Evolutionary conservation across 2,329 filamentous ascomycete genomes (phyloP).

Genomic region (Hypomyces perniciosus): DNA sequence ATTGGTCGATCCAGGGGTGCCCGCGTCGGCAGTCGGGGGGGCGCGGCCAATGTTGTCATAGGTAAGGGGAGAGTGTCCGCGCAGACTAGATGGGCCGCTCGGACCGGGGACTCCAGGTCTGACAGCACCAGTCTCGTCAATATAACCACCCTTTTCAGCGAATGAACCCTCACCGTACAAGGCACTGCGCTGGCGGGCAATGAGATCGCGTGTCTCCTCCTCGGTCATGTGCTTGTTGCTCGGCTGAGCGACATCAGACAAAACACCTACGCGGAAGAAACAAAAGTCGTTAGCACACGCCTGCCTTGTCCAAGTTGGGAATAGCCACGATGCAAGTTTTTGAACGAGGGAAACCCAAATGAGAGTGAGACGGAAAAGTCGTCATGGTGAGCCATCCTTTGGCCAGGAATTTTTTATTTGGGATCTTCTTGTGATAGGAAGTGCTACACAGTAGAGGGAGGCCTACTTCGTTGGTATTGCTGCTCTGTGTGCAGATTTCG

Average conservation of each 20-base stretch:
- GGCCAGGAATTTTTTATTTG: constrained; percentile 31
- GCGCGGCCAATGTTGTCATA: constrained; percentile 55
- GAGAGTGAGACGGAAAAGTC: constrained; percentile 8
- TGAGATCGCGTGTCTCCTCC: constrained; percentile 91
- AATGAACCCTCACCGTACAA: constrained; percentile 76
- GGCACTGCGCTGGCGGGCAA: constrained; percentile 90
- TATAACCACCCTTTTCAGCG: constrained; percentile 59
- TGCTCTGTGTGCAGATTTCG: constrained; percentile 99
- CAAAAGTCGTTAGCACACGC: constrained; percentile 32
- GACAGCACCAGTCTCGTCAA: constrained; percentile 60
- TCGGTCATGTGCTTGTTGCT: constrained; percentile 81
- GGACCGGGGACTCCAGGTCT: constrained; percentile 62
- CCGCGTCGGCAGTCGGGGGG: constrained; percentile 30
- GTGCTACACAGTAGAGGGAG: constrained; percentile 68
- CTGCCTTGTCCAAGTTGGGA: constrained; percentile 21
- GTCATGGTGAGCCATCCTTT: constrained; percentile 16
- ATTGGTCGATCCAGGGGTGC: constrained; percentile 35
- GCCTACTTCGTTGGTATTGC: constrained; percentile 99
- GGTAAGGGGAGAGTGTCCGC: constrained; percentile 72
- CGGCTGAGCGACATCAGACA: constrained; percentile 38
- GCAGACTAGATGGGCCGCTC: constrained; percentile 57
- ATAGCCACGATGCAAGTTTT: constrained; percentile 9
- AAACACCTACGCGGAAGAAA: constrained; percentile 43
- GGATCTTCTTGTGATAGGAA: constrained; percentile 30
- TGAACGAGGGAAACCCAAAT: constrained; percentile 10